These are phyloP conservation scores for Aspergillus pseudoterreus DNA, from an alignment of 2,329 filamentous ascomycete species.

Conservation along the genomic window DNA sequence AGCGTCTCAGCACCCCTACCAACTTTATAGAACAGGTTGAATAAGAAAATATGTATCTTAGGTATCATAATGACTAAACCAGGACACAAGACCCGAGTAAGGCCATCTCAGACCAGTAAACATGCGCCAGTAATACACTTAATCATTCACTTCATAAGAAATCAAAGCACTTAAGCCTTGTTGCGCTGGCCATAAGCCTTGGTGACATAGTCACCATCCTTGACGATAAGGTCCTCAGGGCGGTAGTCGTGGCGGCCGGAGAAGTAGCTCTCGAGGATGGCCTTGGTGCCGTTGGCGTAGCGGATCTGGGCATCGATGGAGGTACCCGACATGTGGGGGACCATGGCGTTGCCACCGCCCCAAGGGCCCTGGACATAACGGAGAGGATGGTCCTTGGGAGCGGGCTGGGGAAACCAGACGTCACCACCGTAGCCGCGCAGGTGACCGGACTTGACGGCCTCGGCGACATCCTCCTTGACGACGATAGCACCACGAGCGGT, in stretches of 20 bases:
- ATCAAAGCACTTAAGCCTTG: slow-evolving; percentile 16
- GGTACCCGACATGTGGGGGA: slow-evolving; percentile 97
- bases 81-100: slow-evolving; percentile 1
- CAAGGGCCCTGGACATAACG: slow-evolving; percentile 91
- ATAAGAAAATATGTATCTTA: slow-evolving; percentile 13
- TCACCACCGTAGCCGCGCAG: slow-evolving; percentile 49
- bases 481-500: slow-evolving; percentile 98
- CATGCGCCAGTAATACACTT: slow-evolving; percentile 10
- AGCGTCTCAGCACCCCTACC: too few relatives aligned
- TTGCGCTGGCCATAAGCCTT: slow-evolving; percentile 80
- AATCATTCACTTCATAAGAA: slow-evolving; percentile 12
- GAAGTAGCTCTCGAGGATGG: slow-evolving; percentile 88
- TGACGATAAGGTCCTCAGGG: slow-evolving; percentile 85
- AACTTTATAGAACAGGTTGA: not conserved
- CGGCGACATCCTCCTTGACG: slow-evolving; percentile 98
- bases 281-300: slow-evolving; percentile 83
- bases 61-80: slow-evolving; percentile 17
- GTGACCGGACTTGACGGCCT: slow-evolving; percentile 85
- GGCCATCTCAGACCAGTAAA: slow-evolving; percentile 6
- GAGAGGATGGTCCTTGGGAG: slow-evolving; percentile 86
- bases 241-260: slow-evolving; percentile 82
- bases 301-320: slow-evolving; percentile 97
- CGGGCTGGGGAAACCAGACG: slow-evolving; percentile 93
- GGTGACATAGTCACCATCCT: slow-evolving; percentile 88
- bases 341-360: slow-evolving; percentile 97